A percentile compares a stretch with the other conserved stretches of the same genome.
Evolutionary conservation across 768 basidiomycete species (phyloP).

Genomic region (Sporobolomyces roseus): DNA sequence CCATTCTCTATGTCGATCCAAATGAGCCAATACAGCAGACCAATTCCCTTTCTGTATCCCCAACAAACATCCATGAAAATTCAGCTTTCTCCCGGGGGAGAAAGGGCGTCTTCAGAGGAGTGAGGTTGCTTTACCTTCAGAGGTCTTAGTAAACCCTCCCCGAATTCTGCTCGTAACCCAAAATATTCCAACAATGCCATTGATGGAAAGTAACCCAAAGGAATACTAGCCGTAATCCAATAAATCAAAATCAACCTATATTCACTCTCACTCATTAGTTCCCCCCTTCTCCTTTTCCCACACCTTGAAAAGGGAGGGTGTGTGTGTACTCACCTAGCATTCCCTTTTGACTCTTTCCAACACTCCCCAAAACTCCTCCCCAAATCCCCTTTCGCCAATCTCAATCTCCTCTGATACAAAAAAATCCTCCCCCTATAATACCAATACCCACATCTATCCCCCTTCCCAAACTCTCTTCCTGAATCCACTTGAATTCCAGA

Average conservation of each 20-base stretch:
- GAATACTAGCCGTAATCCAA: constrained; percentile 37
- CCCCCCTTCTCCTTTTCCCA: not conserved
- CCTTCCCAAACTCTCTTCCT: constrained; percentile 20
- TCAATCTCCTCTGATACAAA: constrained; percentile 42
- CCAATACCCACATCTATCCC: constrained; percentile 37
- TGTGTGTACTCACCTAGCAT: constrained; percentile 33
- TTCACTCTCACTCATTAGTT: not conserved
- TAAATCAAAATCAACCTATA: constrained; percentile 43
- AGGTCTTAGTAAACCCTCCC: constrained; percentile 9
- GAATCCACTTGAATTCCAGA: constrained; percentile 22
- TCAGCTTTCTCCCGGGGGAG: not conserved
- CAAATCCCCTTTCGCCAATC: constrained; percentile 38
- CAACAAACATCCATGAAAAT: too few relatives aligned
- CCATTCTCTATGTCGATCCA: constrained; percentile 27
- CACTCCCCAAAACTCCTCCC: constrained; percentile 35
- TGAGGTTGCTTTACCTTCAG: constrained; percentile 25
- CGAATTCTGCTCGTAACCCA: constrained; percentile 31
- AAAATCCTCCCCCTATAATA: constrained; percentile 44
- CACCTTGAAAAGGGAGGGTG: not conserved
- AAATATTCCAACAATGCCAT: constrained; percentile 29
- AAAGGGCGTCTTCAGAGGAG: not conserved
- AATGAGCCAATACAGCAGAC: not conserved
- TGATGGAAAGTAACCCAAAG: constrained; percentile 40
- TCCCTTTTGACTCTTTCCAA: not conserved
- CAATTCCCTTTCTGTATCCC: constrained; percentile 39